phyloP scores from a whole-genome alignment of 129 eudicot genomes.

The Tagetes patula region DNA sequence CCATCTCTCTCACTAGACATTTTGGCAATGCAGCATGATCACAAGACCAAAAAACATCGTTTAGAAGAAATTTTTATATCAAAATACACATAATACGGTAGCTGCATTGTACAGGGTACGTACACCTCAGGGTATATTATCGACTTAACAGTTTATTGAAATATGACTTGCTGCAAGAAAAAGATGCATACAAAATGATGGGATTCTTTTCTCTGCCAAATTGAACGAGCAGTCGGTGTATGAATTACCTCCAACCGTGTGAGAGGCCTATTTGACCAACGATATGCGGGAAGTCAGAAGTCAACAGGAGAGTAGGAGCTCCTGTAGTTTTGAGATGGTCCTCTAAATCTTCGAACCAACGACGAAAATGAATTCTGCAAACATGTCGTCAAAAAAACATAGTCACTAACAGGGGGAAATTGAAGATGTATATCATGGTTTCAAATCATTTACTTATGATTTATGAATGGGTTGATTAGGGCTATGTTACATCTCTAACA shows the following conservation, averaged over 20 bases:
- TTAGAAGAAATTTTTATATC: background rate
- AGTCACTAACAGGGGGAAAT: background rate
- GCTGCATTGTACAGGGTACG: slow-evolving; percentile 24
- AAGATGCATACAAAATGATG: slow-evolving; percentile 21
- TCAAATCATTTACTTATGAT: background rate
- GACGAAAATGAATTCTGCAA: slow-evolving; percentile 66
- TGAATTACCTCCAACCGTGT: slow-evolving; percentile 16
- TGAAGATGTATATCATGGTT: background rate
- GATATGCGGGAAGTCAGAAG: slow-evolving; percentile 48
- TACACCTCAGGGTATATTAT: slow-evolving; percentile 26
- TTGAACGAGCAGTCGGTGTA: background rate
- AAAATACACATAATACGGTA: slow-evolving; percentile 14
- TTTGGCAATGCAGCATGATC: slow-evolving; percentile 11
- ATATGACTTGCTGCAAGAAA: slow-evolving; percentile 15
- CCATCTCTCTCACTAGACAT: background rate
- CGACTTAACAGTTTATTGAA: background rate
- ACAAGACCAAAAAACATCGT: slow-evolving; percentile 1
- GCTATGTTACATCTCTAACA: background rate
- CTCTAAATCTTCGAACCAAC: slow-evolving; percentile 65
- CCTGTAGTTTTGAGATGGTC: slow-evolving; percentile 70
- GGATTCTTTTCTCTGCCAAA: slow-evolving; percentile 4
- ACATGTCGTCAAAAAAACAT: slow-evolving; percentile 1
- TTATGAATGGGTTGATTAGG: background rate
- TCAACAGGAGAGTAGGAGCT: slow-evolving; percentile 92
- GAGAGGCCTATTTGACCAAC: slow-evolving; percentile 13